Evolutionary conservation across 257 asterid species (phyloP).

Genomic region (Coffea canephora): DNA sequence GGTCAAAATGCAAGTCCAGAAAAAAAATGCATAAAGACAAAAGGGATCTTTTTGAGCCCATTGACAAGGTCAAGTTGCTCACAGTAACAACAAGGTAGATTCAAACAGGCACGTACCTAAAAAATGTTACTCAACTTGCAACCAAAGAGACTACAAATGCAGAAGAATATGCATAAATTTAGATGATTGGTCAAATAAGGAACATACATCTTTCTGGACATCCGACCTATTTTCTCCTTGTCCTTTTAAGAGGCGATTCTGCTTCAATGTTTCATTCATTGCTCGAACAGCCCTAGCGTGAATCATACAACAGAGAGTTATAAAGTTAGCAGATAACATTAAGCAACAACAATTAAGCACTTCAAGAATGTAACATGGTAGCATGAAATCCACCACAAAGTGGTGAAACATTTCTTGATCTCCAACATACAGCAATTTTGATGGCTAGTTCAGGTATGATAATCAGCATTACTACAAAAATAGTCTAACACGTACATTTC

Average conservation of each 20-base stretch:
- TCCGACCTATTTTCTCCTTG: constrained; percentile 60
- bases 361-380: neutral
- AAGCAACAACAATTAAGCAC: neutral
- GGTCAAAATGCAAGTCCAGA: neutral
- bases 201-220: constrained; percentile 62
- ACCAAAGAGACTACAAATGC: neutral
- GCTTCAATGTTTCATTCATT: constrained; percentile 94
- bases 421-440: neutral
- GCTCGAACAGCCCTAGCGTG: constrained; percentile 87
- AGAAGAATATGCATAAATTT: neutral
- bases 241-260: constrained; percentile 67
- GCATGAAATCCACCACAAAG: neutral
- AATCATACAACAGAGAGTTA: constrained; percentile 5
- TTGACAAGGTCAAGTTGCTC: neutral
- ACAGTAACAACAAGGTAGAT: neutral
- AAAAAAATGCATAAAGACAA: neutral
- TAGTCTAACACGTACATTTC: neutral
- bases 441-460: neutral
- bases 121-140: neutral
- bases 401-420: neutral
- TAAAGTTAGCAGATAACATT: neutral
- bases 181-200: constrained; percentile 10
- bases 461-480: neutral
- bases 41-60: neutral
- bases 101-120: neutral